Percentiles rank a stretch among this genome's conserved stretches.
These are phyloP conservation scores for Spathaspora gorwiae DNA, from an alignment of 805 yeast genomes.

Conservation along the genomic window DNA sequence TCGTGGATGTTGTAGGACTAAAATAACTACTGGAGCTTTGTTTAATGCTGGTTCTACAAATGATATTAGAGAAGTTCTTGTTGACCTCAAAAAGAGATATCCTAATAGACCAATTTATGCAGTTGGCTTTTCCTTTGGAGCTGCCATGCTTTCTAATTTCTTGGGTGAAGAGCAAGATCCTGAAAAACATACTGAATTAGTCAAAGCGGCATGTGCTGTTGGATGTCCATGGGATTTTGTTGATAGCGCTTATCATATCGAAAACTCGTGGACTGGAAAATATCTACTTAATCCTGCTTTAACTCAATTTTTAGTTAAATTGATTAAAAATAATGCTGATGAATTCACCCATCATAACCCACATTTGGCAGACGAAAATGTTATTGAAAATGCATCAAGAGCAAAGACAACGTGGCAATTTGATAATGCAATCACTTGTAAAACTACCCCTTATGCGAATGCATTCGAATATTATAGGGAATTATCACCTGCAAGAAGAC, in stretches of 20 bases:
- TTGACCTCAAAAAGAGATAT: conserved; percentile 43
- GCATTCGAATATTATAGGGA: conserved; percentile 61
- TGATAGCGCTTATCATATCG: conserved; percentile 43
- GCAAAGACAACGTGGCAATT: conserved; percentile 47
- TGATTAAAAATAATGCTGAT: conserved; percentile 32
- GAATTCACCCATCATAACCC: conserved; percentile 25
- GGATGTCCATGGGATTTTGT: conserved; percentile 76
- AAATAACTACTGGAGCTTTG: conserved; percentile 62
- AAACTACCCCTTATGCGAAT: conserved; percentile 59
- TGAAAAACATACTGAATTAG: conserved; percentile 23
- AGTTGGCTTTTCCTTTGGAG: conserved; percentile 82
- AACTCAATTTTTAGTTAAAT: conserved; percentile 25
- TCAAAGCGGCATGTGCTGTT: conserved; percentile 48
- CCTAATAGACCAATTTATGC: conserved; percentile 63
- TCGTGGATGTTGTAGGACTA: conserved; percentile 73
- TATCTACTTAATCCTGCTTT: conserved; percentile 33
- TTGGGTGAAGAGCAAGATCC: conserved; percentile 56
- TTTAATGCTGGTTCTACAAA: conserved; percentile 71
- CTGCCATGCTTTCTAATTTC: conserved; percentile 64
- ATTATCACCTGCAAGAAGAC: conserved; percentile 53
- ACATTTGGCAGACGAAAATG: conserved; percentile 22
- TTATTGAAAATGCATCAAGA: conserved; percentile 9
- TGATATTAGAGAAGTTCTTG: conserved; percentile 57
- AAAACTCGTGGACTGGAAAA: conserved; percentile 28
- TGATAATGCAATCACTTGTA: conserved; percentile 63